Base-by-base conservation (phyloP, 257 asterid species). In the Lantana camara region DNA sequence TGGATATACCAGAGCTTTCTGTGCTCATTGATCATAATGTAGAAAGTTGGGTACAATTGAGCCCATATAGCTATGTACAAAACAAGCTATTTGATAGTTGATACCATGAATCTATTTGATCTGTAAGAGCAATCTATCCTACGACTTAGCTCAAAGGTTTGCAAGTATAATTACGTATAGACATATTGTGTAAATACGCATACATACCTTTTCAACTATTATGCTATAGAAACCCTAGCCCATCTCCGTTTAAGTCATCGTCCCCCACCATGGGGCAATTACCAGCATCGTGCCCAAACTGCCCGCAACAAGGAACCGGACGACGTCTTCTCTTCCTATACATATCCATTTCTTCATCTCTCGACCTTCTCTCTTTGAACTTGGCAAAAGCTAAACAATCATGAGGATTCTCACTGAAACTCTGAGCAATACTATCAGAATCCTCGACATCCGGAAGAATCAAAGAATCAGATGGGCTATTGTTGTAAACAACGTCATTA, bases 371-470 rank as follows among this genome's bases (percentile, higher is more conserved):
- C 46, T 76, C 84, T 58, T 76, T 74, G 69, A 74, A 45, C 82
- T 78, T 80, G 53, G 67, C 61, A 49, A 73, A 66, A 37, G 71
- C 60, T 22, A 74, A 53, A 68, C 72, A 75, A 4, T 70, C 83
- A 0, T 71, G 64, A 27, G 72, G 63, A 52, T 79, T 65, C 17
- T 64, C 71, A 5, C 64, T 68, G 60, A 74, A 80, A 47, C 73
- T 82, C 42, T 80, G 87, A 29, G 78, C 79, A 23, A 82, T 74
- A 12, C 89, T 56, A 32, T 76, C 80, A 55, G 85, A 80, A 61
- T 82, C 89, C 67, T 78, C 94, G 23, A 85, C 86, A 32, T 76
- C 85, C 14, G 79, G 83, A 55, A 80, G 76, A 27, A 80, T 55
- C 19, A 80, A 68, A 0, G 87, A 80, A 49, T 72, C 73, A 0